Conservation (phyloP, 495 filamentous ascomycete genomes). For the Copromyces sp. region DNA sequence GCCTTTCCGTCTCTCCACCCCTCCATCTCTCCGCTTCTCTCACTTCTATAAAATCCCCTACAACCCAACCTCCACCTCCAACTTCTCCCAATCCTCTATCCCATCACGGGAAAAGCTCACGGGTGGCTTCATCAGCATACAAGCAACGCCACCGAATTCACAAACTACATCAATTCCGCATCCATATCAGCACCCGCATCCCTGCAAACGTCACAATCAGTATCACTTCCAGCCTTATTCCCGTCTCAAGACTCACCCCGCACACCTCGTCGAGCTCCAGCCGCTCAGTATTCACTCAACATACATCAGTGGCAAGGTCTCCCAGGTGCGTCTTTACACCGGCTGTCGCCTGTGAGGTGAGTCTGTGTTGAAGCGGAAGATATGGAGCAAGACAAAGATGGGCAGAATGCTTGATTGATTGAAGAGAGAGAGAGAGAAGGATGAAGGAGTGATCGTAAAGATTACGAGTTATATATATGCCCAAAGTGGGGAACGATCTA, state of each 20-base stretch:
- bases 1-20: too few species aligned
- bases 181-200: background rate
- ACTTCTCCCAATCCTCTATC: background rate
- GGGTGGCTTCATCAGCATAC: background rate
- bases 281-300: background rate
- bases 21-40: background rate
- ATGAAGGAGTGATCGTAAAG: too few species aligned
- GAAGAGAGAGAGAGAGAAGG: too few species aligned
- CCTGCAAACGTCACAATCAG: background rate
- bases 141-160: background rate
- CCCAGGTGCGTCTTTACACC: background rate
- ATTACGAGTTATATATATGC: too few species aligned
- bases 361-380: too few species aligned
- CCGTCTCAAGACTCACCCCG: background rate
- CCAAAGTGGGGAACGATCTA: too few species aligned
- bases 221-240: background rate
- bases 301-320: background rate
- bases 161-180: background rate
- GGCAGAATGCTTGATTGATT: too few species aligned
- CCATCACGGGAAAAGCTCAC: background rate
- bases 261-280: background rate
- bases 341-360: background rate
- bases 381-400: too few species aligned
- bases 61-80: background rate
- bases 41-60: background rate